These are phyloP conservation scores for Pseudopyricularia cyperi DNA, from an alignment of 2,329 filamentous ascomycete species.

Conservation along the genomic window DNA sequence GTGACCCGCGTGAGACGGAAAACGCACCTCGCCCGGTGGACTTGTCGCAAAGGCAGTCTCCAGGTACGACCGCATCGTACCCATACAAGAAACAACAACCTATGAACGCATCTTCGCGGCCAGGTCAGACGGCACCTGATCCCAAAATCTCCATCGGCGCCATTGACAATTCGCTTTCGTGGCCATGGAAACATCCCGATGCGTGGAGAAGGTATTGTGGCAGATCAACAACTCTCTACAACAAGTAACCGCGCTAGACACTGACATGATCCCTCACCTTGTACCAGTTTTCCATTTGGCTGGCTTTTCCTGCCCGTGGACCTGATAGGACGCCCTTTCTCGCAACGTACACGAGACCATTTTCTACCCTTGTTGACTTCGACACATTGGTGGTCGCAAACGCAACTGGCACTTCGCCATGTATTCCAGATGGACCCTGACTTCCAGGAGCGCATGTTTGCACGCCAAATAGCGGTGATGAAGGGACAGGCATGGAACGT, in stretches of 20 bases:
- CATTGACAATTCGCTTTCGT: conserved; percentile 95
- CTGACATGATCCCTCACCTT: conserved; percentile 5
- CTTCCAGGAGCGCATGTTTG: conserved; percentile 98
- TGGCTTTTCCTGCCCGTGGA: conserved; percentile 97
- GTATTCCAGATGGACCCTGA: conserved; percentile 89
- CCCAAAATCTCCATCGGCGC: conserved; percentile 70
- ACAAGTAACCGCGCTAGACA: background rate
- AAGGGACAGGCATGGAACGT: conserved; percentile 99
- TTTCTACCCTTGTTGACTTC: conserved; percentile 94
- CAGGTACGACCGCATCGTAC: conserved; percentile 33
- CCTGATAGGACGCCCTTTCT: conserved; percentile 91
- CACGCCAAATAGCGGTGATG: conserved; percentile 96
- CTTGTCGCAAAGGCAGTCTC: conserved; percentile 26
- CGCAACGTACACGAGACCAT: conserved; percentile 82
- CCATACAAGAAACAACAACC: conserved; percentile 70
- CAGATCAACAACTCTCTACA: background rate
- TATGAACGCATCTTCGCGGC: conserved; percentile 60
- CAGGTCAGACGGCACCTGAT: conserved; percentile 25
- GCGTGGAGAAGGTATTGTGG: conserved; percentile 50
- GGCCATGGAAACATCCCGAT: conserved; percentile 98
- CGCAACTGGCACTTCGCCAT: conserved; percentile 69
- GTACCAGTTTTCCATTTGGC: conserved; percentile 88
- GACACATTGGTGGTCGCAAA: conserved; percentile 94
- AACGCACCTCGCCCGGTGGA: conserved; percentile 50
- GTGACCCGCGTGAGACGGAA: conserved; percentile 28